Evolutionary conservation across 208 protist species (phyloP).

Genomic region (Novymonas esmeraldas): DNA sequence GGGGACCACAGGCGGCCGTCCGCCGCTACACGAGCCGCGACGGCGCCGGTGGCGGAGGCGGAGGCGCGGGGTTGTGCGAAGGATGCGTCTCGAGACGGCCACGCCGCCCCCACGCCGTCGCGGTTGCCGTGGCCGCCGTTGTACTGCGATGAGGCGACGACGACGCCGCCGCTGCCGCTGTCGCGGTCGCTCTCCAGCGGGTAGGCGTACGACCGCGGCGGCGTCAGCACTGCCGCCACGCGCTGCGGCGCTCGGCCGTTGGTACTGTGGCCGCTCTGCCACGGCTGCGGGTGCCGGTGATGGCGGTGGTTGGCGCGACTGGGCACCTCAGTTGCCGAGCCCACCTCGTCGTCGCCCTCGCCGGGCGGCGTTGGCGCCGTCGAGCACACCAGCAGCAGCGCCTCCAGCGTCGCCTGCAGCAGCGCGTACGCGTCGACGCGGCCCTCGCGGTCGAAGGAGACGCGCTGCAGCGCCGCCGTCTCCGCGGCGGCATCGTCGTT

Average conservation of each 20-base stretch:
- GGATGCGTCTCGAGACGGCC: not conserved
- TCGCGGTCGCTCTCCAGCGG: not conserved
- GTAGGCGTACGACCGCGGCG: constrained; percentile 17
- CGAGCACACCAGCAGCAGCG: constrained; percentile 23
- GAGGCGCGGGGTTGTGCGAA: not conserved
- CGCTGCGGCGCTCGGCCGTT: constrained; percentile 4
- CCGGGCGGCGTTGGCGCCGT: not conserved
- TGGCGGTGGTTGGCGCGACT: not conserved
- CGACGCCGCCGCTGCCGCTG: no score
- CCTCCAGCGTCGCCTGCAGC: constrained; percentile 32
- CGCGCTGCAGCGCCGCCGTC: constrained; percentile 1
- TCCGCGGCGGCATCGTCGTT: not conserved
- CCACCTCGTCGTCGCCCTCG: not conserved
- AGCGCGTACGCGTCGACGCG: constrained; percentile 49
- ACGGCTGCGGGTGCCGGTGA: not conserved
- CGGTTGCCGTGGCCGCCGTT: no score
- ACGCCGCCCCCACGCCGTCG: no score
- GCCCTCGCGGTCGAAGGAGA: constrained; percentile 50
- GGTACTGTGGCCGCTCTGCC: not conserved
- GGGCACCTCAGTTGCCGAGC: not conserved
- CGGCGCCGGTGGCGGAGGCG: not conserved
- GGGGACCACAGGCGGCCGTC: constrained; percentile 1
- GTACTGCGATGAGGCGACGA: no score
- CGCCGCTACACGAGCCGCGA: not conserved
- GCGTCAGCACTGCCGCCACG: not conserved